Conservation (phyloP, 2,329 filamentous ascomycete genomes). For the Monascus ruber region DNA sequence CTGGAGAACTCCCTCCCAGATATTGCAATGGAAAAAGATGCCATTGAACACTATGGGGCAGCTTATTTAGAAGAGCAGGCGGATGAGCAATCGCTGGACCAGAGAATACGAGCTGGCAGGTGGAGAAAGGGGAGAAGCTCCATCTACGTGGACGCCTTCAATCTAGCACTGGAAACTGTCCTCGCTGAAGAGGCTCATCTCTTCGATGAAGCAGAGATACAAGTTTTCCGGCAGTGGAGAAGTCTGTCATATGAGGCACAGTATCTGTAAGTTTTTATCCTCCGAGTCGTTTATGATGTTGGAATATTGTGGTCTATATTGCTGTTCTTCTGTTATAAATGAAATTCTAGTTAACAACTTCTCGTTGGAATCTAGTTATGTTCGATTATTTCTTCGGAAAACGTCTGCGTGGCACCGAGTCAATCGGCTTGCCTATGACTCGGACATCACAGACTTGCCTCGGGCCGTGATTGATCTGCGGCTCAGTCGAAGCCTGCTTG, state of each 20-base stretch:
- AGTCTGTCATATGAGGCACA: slow-evolving; percentile 70
- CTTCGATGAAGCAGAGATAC: slow-evolving; percentile 67
- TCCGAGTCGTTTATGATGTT: neutral
- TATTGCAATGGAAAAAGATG: slow-evolving; percentile 55
- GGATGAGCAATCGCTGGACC: slow-evolving; percentile 31
- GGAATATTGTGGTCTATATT: neutral
- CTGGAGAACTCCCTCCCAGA: slow-evolving; percentile 61
- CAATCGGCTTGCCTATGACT: slow-evolving; percentile 64
- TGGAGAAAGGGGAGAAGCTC: slow-evolving; percentile 75
- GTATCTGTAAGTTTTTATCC: slow-evolving; percentile 56
- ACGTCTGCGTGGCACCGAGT: slow-evolving; percentile 83
- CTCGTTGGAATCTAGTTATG: slow-evolving; percentile 50
- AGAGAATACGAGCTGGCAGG: slow-evolving; percentile 43
- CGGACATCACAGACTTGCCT: slow-evolving; percentile 66
- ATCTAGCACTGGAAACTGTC: slow-evolving; percentile 79
- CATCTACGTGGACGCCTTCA: slow-evolving; percentile 96
- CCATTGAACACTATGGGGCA: slow-evolving; percentile 68
- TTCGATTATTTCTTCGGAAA: slow-evolving; percentile 85
- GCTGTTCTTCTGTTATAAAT: neutral
- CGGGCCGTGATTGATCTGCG: slow-evolving; percentile 57
- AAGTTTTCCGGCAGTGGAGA: slow-evolving; percentile 67
- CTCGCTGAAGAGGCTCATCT: slow-evolving; percentile 78
- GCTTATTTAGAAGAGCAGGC: slow-evolving; percentile 46
- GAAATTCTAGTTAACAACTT: neutral
- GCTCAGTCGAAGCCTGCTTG: slow-evolving; percentile 43